phyloP scores from a whole-genome alignment of 805 yeast species.

The Spathaspora hagerdaliae region DNA sequence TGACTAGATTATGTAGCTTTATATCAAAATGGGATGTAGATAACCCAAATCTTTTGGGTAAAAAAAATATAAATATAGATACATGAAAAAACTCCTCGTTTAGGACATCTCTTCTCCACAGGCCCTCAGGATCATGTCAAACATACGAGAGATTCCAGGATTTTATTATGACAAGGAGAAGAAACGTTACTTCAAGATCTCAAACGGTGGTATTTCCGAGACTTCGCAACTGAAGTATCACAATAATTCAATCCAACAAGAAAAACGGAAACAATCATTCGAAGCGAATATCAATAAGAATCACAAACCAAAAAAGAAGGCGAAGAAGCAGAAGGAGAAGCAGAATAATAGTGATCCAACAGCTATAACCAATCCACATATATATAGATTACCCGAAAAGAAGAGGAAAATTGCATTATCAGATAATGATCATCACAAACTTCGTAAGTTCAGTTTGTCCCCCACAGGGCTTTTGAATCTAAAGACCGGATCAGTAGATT shows the following conservation, averaged over 20 bases:
- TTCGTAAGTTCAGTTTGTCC: background rate
- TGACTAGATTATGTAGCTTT: background rate
- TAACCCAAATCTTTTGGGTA: too few relatives aligned
- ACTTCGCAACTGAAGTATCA: constrained; percentile 15
- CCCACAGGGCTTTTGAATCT: constrained; percentile 3
- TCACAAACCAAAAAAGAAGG: background rate
- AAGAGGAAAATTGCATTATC: background rate
- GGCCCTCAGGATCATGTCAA: background rate
- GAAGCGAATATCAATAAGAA: background rate
- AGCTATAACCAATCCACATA: background rate
- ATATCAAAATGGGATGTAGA: too few relatives aligned
- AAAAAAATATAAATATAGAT: too few relatives aligned
- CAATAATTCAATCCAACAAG: constrained; percentile 23
- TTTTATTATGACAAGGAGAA: constrained; percentile 25
- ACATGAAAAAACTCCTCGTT: too few relatives aligned
- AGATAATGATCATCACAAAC: background rate
- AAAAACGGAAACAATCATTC: constrained; percentile 14
- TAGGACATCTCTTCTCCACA: too few relatives aligned
- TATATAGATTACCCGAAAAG: background rate
- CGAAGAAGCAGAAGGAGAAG: background rate
- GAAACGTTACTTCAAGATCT: constrained; percentile 28
- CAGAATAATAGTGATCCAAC: too few relatives aligned
- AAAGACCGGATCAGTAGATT: constrained; percentile 1
- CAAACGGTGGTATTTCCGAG: constrained; percentile 21
- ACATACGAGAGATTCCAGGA: constrained; percentile 26